Evolutionary conservation across 805 yeast genomes (phyloP), one percentile per base, ranked within the genome.

Genomic region (Wickerhamiella musiphila): DNA sequence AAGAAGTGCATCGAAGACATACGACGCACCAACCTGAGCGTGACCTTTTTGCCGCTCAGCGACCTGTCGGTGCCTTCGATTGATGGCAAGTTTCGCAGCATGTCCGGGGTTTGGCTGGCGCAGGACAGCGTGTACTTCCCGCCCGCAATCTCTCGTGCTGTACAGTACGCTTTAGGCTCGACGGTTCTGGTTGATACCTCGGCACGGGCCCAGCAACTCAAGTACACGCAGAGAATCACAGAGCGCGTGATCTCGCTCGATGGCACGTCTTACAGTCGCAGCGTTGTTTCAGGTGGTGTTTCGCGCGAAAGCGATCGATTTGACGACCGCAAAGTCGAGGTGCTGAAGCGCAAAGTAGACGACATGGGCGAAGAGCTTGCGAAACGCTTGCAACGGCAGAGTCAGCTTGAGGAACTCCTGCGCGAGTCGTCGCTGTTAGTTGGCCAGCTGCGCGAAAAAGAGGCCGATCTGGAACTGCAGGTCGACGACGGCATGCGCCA

Each of bases 241-340:
- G 70, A 69, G 25, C 82, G 78, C 50, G 56, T 78, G 30, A 93
- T 84, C 2, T 69, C 94, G 1, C 46, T 81, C 10, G 82, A 81
- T 31, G 98, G 98, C 2, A 60, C 83, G 19, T 78, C 90, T 29
- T 82, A 81, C 48, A 72, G 70, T 45, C 73, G 86, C 4, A 94
- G 94, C 5, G 61, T 83, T 23, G 81, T 90, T 93, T 77, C 95
- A 6, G 95, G 95, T 51, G 95, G 95, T 42, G 57, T 25, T 2
- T 15, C 28, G 2, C 31, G 26, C 12, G 14, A 29, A 5, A 12
- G 17, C 12, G 32, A 32, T 20, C 32, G 39, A 2, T 36, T 30
- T 16, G 39, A 42, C 7, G 44, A 36, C 11, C 31, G 46, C 5
- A 18, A 40, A 1, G 26, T 39, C 4, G 45, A 41, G 1, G 15